Percentiles rank a stretch among this genome's conserved stretches.
These are phyloP conservation scores for Boletus reticulatus DNA, from an alignment of 768 basidiomycete genomes.

Conservation along the genomic window DNA sequence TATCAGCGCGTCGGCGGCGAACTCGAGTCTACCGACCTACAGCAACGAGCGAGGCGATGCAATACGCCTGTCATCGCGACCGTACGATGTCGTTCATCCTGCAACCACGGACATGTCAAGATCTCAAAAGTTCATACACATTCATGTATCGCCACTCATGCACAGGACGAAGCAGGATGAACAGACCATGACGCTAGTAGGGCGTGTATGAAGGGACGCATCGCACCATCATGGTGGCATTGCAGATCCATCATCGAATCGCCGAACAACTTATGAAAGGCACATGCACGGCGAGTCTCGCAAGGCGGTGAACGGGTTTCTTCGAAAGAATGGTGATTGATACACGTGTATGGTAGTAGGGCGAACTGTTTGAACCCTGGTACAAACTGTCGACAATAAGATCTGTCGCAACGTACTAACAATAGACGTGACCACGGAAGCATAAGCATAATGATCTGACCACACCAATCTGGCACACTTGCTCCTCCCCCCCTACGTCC, in stretches of 20 bases:
- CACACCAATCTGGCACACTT: background rate
- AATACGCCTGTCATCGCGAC: background rate
- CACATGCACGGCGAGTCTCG: background rate
- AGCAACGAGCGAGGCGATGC: conserved; percentile 1
- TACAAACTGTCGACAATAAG: background rate
- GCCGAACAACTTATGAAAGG: background rate
- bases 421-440: conserved; percentile 3
- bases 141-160: background rate
- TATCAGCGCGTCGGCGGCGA: too few species aligned
- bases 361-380: conserved; percentile 8
- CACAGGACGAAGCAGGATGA: background rate
- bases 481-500: background rate
- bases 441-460: background rate
- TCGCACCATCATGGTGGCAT: conserved; percentile 1
- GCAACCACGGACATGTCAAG: background rate
- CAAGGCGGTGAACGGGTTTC: background rate
- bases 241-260: conserved; percentile 11
- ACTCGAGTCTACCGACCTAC: background rate
- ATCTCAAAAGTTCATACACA: background rate
- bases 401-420: conserved; percentile 5
- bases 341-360: conserved; percentile 14
- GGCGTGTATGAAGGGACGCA: background rate
- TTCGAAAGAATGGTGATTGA: conserved; percentile 3
- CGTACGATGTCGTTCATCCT: background rate
- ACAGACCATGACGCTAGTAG: background rate